These are phyloP conservation scores for Rhizopus arrhizus DNA, from an alignment of 371 early-diverging fungal species.

Conservation along the genomic window DNA sequence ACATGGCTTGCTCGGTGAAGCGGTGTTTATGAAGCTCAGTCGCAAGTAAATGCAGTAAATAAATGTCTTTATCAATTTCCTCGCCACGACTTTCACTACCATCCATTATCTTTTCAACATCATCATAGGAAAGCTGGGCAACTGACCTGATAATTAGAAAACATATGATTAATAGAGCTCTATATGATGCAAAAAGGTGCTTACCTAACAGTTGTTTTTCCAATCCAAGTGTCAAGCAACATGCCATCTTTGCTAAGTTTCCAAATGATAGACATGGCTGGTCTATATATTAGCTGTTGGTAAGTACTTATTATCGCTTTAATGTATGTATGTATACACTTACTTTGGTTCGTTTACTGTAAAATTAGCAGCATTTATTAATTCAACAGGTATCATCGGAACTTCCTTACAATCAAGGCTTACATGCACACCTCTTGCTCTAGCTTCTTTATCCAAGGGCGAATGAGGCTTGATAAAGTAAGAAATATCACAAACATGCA, in stretches of 20 bases:
- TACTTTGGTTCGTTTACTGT: constrained; percentile 39
- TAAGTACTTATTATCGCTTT: neutral
- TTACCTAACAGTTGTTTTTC: constrained; percentile 82
- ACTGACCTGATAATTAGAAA: constrained; percentile 46
- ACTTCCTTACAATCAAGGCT: constrained; percentile 90
- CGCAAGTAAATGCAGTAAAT: constrained; percentile 25
- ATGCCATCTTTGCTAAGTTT: constrained; percentile 74
- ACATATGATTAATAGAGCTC: neutral
- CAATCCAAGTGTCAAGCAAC: constrained; percentile 69
- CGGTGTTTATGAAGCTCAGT: constrained; percentile 12
- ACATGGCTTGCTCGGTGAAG: constrained; percentile 26
- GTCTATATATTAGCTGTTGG: constrained; percentile 35
- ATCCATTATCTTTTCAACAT: constrained; percentile 85
- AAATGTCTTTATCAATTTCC: constrained; percentile 35
- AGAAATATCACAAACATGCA: constrained; percentile 98
- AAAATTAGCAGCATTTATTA: constrained; percentile 71
- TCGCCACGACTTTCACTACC: constrained; percentile 31
- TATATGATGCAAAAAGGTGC: neutral
- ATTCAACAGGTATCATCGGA: constrained; percentile 94
- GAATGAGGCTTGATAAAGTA: constrained; percentile 90
- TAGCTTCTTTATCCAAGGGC: constrained; percentile 91
- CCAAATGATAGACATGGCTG: constrained; percentile 92
- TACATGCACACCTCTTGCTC: constrained; percentile 92
- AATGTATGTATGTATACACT: neutral
- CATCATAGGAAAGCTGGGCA: constrained; percentile 79